phyloP scores from a whole-genome alignment of 2,329 filamentous ascomycete genomes.

The Cryoendolithus antarcticus region DNA sequence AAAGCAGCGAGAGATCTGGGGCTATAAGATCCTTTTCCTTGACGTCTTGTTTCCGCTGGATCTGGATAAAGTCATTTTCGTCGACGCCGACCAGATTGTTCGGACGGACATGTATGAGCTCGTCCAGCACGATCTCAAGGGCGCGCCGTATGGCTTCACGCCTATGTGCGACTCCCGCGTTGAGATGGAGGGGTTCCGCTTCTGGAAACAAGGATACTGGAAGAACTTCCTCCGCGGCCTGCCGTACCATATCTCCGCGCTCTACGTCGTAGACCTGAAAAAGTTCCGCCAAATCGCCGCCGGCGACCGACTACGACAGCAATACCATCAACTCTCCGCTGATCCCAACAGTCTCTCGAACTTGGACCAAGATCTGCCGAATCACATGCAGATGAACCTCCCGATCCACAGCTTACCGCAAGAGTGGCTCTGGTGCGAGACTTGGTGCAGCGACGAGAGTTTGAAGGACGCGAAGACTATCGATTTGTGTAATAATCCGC shows the following conservation, averaged over 20 bases:
- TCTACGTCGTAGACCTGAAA: constrained; percentile 89
- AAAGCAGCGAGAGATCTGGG: constrained; percentile 98
- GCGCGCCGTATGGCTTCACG: constrained; percentile 91
- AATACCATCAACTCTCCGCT: constrained; percentile 85
- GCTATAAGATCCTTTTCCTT: constrained; percentile 97
- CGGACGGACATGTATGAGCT: constrained; percentile 95
- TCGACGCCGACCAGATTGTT: constrained; percentile 95
- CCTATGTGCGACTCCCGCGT: constrained; percentile 96
- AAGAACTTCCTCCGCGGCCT: constrained; percentile 73
- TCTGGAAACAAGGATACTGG: constrained; percentile 99
- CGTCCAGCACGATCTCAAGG: constrained; percentile 71
- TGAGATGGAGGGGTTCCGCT: constrained; percentile 98
- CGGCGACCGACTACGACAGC: constrained; percentile 80
- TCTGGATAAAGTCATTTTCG: constrained; percentile 97
- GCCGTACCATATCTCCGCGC: constrained; percentile 92
- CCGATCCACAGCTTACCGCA: constrained; percentile 89
- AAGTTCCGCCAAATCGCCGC: constrained; percentile 89
- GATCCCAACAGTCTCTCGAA: constrained; percentile 78
- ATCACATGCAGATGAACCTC: constrained; percentile 91
- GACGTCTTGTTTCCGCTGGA: constrained; percentile 94
- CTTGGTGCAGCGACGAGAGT: constrained; percentile 90
- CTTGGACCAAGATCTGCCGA: constrained; percentile 90
- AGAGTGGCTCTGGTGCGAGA: constrained; percentile 99
- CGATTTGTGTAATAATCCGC: constrained; percentile 93
- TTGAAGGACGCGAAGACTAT: constrained; percentile 72